Evolutionary conservation across 2,329 filamentous ascomycete species (phyloP).

Genomic region (Ceratocystis harringtonii): DNA sequence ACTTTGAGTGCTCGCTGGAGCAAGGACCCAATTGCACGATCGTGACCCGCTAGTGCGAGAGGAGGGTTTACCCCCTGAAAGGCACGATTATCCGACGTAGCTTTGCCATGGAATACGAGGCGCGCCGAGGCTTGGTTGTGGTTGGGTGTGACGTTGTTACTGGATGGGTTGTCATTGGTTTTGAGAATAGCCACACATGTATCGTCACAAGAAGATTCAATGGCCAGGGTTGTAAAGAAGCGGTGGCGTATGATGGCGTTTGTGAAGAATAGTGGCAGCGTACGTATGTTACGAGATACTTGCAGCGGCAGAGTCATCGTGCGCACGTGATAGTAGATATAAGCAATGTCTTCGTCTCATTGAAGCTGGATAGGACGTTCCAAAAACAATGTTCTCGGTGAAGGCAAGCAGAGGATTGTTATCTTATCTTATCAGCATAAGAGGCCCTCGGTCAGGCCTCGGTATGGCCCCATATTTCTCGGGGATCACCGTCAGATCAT

Average conservation of each 20-base stretch:
- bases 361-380: too few species aligned
- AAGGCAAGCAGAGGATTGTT: not conserved
- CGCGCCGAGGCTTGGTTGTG: slow-evolving; percentile 27
- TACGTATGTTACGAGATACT: not conserved
- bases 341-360: not conserved
- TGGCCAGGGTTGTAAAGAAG: slow-evolving; percentile 47
- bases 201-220: slow-evolving; percentile 84
- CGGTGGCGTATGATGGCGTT: slow-evolving; percentile 19
- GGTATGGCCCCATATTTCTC: not conserved
- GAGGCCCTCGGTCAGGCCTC: not conserved
- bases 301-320: not conserved
- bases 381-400: not conserved
- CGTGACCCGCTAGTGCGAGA: slow-evolving; percentile 60
- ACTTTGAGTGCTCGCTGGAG: slow-evolving; percentile 45
- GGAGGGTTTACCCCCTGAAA: slow-evolving; percentile 71
- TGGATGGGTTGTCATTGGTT: slow-evolving; percentile 18
- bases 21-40: slow-evolving; percentile 51
- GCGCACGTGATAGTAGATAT: not conserved
- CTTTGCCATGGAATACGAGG: slow-evolving; percentile 64
- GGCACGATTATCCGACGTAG: slow-evolving; percentile 63
- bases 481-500: not conserved
- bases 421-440: slow-evolving; percentile 5
- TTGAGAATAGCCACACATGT: slow-evolving; percentile 72
- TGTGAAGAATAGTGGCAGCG: not conserved
- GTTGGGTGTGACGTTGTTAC: not conserved